These are phyloP conservation scores for Sporothrix brunneoviolacea DNA, from an alignment of 2,329 filamentous ascomycete species.

Conservation along the genomic window DNA sequence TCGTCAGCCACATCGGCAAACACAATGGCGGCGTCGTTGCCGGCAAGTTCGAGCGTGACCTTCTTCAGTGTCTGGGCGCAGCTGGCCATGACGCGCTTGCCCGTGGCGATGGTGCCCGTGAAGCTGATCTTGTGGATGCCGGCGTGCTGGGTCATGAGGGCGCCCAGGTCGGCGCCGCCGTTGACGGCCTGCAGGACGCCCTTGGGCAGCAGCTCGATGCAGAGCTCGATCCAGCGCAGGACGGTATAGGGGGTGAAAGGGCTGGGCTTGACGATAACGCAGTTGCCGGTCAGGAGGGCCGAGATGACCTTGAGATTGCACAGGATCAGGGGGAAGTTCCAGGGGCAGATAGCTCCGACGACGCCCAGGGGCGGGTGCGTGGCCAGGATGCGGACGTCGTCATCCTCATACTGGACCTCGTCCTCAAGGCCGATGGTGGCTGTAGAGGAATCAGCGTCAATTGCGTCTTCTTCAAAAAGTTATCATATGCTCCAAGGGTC, in stretches of 20 bases:
- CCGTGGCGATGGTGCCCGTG: conserved; percentile 54
- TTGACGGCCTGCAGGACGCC: conserved; percentile 57
- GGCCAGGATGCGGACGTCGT: conserved; percentile 33
- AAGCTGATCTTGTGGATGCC: conserved; percentile 57
- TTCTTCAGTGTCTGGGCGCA: conserved; percentile 52
- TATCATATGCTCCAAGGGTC: no score
- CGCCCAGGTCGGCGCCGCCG: conserved; percentile 55
- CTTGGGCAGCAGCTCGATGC: conserved; percentile 36
- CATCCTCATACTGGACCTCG: conserved; percentile 41
- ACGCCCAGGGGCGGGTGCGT: conserved; percentile 43
- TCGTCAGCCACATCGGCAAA: conserved; percentile 37
- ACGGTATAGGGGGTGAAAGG: conserved; percentile 48
- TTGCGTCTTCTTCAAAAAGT: no score
- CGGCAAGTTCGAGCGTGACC: conserved; percentile 51
- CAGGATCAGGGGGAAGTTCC: conserved; percentile 50
- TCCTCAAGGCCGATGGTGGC: conserved; percentile 35
- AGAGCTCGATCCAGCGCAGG: conserved; percentile 47
- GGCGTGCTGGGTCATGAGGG: conserved; percentile 51
- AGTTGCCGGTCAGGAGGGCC: conserved; percentile 47
- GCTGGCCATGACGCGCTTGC: conserved; percentile 53
- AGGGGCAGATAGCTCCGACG: conserved; percentile 50
- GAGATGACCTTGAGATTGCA: conserved; percentile 41
- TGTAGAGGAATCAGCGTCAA: no score
- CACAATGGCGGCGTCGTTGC: conserved; percentile 33
- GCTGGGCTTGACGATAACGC: conserved; percentile 52